phyloP scores from a whole-genome alignment of 768 basidiomycete genomes.

The Rhizopogon vesiculosus region DNA sequence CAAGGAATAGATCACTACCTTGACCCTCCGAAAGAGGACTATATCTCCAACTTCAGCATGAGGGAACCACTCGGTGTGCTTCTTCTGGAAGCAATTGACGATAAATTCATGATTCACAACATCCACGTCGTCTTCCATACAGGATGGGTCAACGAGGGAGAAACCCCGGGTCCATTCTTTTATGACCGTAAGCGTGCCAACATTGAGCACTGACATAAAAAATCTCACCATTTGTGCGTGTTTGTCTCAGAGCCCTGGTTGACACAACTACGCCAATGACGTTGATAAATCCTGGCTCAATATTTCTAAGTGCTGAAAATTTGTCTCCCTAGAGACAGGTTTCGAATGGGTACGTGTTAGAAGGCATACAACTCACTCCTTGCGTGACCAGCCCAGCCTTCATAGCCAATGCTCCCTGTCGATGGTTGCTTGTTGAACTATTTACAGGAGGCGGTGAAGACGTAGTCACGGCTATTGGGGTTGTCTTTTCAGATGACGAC shows the following conservation, averaged over 20 bases:
- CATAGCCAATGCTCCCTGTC: background rate
- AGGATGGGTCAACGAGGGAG: conserved; percentile 49
- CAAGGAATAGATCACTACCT: conserved; percentile 30
- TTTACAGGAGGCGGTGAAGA: background rate
- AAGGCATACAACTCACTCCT: background rate
- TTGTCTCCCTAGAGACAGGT: conserved; percentile 17
- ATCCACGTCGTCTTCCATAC: conserved; percentile 24
- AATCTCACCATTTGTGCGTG: conserved; percentile 22
- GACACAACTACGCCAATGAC: conserved; percentile 28
- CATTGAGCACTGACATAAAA: background rate
- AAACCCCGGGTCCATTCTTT: conserved; percentile 46
- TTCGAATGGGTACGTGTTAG: background rate
- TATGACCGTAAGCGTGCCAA: background rate
- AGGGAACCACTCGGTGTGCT: conserved; percentile 47
- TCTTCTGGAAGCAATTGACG: conserved; percentile 50
- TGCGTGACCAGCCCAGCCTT: background rate
- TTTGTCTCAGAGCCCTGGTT: conserved; percentile 10
- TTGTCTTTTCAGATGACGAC: background rate
- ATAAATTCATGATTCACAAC: conserved; percentile 10
- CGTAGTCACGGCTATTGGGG: background rate
- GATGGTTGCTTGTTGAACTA: background rate
- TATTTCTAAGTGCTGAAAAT: conserved; percentile 16
- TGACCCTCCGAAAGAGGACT: conserved; percentile 45
- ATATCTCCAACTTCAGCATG: conserved; percentile 42
- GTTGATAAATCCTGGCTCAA: conserved; percentile 15